Base-by-base conservation (phyloP, 176 grass and related monocot genomes). In the Cenchrus fungigraminus region DNA sequence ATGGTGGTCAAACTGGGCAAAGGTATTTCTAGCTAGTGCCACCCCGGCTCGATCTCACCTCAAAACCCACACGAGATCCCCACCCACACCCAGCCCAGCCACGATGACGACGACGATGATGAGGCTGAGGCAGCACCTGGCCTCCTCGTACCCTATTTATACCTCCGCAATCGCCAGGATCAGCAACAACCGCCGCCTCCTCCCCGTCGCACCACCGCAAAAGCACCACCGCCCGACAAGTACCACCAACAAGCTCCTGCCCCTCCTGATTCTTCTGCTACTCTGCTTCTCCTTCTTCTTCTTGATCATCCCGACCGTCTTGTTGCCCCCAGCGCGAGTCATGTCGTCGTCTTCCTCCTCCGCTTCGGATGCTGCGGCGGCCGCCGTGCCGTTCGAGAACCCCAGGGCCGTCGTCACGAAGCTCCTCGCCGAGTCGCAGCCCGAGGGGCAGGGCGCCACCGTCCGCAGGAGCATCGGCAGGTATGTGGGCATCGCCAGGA, bases 401-500 rank as follows among this genome's bases (percentile, higher is more conserved):
- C 95, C 95, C 1, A 86, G 92, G 79, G 5, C 13, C 52, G 95
- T 98, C 31, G 82, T 79, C 3, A 91, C 90, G 87, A 93, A 91
- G 85, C 6, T 98, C 50, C 79, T 95, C 28, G 84, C 92, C 34
- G 84, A 90, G 82, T 84, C 93, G 32, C 92, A 98, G 80, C 54
- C 86, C 49, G 95, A 98, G 79, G 95, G 95, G 0, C 50, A 81
- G 43, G 95, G 95, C 55, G 95, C 92, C 81, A 93, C 73, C 42
- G 92, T 98, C 81, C 74, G 95, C 22, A 86, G 95, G 58, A 95
- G 92, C 88, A 98, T 98, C 51, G 95, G 95, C 76, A 91, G 95
- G 95, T 44, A 44, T 14, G 25, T 25, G 25, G 25, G 25, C 25
- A 25, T 25, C 25, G 25, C 25, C 25, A 25, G 25, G 25, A 25